Evolutionary conservation across 768 basidiomycete species (phyloP), one percentile per base, ranked within the genome.

Genomic region (Galerina sulciceps): DNA sequence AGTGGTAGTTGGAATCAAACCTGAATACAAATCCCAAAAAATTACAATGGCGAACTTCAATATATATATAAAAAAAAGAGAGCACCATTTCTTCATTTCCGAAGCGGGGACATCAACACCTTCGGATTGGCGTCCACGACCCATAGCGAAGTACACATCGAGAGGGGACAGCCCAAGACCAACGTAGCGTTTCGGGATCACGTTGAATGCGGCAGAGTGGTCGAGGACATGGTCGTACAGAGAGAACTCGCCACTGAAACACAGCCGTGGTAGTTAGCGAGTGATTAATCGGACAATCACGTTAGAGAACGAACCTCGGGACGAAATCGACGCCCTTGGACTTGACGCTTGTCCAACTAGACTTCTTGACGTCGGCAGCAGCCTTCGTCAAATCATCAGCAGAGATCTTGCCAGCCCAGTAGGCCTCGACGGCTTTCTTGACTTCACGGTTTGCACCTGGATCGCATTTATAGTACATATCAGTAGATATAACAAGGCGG

Each of bases 1-100:
- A 96, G 82, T 99, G 96, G 82, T 97, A 99, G 86, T 97, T 98
- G 50, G 94, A 95, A 79, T 97, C 94, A 74, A 95, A 96, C 94
- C 94, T 96, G 23, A 58, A 48, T 54, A 18, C 50, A 50, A 14
- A 44, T n/a, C n/a, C n/a, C n/a, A 51, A 53, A 57, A 58, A 35
- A 58, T 20, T 35, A 36, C 34, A 40, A 52, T 38, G 18, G 34
- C 46, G 38, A 56, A 23, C 37, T 40, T 31, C 26, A 8, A 22
- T 22, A n/a, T n/a, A n/a, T n/a, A n/a, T n/a, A n/a, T 17, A 18
- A 18, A 56, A 54, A 55, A 17, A 22, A 43, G 40, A 37, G 31
- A 80, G 67, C 71, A 93, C 96, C 97, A 99, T 79, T 99, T 99
- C 86, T 97, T 98, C 97, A 99, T 99, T 82, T 98, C 96, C 63